phyloP scores from a whole-genome alignment of 805 yeast genomes.

The Cyberlindnera japonica region DNA sequence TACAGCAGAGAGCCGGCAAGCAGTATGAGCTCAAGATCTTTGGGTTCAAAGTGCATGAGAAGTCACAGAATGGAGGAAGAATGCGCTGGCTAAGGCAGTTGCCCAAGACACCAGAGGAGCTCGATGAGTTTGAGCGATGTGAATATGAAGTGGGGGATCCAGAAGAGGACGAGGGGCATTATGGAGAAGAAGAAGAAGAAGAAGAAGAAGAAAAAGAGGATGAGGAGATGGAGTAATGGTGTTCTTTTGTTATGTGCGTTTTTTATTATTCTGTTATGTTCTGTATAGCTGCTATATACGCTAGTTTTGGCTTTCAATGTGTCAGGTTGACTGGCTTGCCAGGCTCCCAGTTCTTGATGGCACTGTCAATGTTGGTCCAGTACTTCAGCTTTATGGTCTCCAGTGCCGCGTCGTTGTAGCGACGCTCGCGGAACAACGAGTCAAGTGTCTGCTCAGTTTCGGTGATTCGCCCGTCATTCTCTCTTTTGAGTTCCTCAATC shows the following conservation, averaged over 20 bases:
- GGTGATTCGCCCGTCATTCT: conserved; percentile 55
- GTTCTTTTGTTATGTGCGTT: no score
- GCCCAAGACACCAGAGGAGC: conserved; percentile 61
- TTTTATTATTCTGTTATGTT: no score
- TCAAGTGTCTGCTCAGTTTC: conserved; percentile 43
- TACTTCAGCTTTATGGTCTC: conserved; percentile 74
- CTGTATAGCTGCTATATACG: no score
- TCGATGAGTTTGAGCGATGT: conserved; percentile 59
- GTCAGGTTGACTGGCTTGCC: conserved; percentile 14
- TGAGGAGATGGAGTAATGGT: conserved; percentile 25
- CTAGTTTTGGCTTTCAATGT: no score
- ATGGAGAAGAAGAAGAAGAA: no score
- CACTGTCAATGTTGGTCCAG: conserved; percentile 74
- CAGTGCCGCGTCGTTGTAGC: conserved; percentile 57
- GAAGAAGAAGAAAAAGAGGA: conserved; percentile 26
- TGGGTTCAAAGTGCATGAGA: conserved; percentile 80
- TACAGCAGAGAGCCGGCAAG: conserved; percentile 42
- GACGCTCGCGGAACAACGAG: conserved; percentile 39
- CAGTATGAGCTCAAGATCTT: conserved; percentile 72
- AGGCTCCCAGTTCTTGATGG: conserved; percentile 69
- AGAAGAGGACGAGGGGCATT: conserved; percentile 27
- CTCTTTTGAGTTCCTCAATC: conserved; percentile 44
- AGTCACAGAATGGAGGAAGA: conserved; percentile 80
- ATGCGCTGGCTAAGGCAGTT: conserved; percentile 90
- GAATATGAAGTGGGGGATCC: conserved; percentile 42